Evolutionary conservation across 116 monocot genomes (phyloP), one percentile per base, ranked within the genome.

Genomic region (Phalaenopsis hybrid): DNA sequence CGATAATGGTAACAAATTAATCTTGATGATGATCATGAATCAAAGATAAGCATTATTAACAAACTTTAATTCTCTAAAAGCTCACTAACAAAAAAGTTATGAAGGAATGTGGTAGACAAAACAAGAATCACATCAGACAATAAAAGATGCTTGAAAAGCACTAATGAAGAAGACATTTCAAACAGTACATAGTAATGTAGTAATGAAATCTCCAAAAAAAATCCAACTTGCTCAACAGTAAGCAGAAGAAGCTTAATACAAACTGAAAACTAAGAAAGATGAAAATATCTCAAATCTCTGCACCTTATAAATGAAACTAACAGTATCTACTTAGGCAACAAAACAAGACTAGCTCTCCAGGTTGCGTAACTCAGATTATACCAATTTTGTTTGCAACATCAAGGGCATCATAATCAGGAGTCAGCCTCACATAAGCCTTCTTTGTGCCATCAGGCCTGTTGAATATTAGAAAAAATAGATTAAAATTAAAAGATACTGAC

Each of bases 371-470:
- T 28, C 28, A 28, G 28, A 28, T 28, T 28, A 28, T 28, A 28
- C 28, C 28, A 28, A 28, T 28, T 28, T 28, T 28, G 28, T 28
- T 28, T 28, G 28, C 28, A 28, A 28, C 28, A 28, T 28, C 85
- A 6, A 85, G 70, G 7, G 85, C 85, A 79, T 85, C 85, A 46
- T 79, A 81, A 79, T 81, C 85, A 0, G 85, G 81, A 11, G 78
- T 85, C 59, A 85, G 51, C 44, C 81, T 78, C 70, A 85, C 85
- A 59, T 81, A 85, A 1, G 85, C 85, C 59, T 85, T 85, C 81
- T 85, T 85, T 0, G 85, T 85, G 0, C 85, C 81, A 63, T 82
- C 78, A 79, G 81, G 85, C 81, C 81, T 85, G 67, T 67, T 25
- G 63, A 63, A n/a, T 63, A 20, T 8, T 15, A 67, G 28, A 28